Base-by-base conservation (phyloP, 352 stramenopile species). In the Saprolegnia diclina region DNA sequence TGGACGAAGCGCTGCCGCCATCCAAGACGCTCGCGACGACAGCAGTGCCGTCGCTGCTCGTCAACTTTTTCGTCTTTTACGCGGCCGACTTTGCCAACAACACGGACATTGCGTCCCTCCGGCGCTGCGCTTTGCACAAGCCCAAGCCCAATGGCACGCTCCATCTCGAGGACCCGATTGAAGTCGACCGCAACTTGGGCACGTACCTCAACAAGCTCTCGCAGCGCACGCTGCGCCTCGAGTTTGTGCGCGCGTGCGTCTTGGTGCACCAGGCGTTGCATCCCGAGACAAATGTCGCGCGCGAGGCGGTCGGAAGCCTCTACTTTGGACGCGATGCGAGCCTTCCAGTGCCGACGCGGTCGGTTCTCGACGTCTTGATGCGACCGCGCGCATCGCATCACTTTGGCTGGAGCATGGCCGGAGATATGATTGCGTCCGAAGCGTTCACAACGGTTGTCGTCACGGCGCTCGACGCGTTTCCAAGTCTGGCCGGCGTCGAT, bases 151-250 rank as follows among this genome's bases (percentile, higher is more conserved):
- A 87, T 64, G 32, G 72, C 6, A 77, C 9, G 10, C 55, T 94
- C 1, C 81, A 80, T 35, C 74, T 94, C n/a, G 83, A 94, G 78
- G 86, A 92, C 48, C 86, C 86, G 0, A 81, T 94, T 19, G 86
- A 94, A 71, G 78, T 65, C 6, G 74, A 77, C 29, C 79, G 84
- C 10, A 84, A 94, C 67, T 71, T 94, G 10, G 86, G 86, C n/a
- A 65, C 54, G 52, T 76, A 91, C 32, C 88, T 88, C 65, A 88
- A 85, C 21, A 72, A 76, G 6, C 21, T 54, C 57, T 44, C 57
- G 22, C 57, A 66, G 57, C 57, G 57, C 18, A 22, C 32, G 10
- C 38, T 66, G 4, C 57, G 57, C 57, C 55, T 54, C 13, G 57
- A 66, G 32, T 54, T 66, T 21, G 24, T 66, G 13, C 40, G 57